Evolutionary conservation across 78 protist species (phyloP), one percentile per base, ranked within the genome.

Genomic region (Dictyostelium intermedium): DNA sequence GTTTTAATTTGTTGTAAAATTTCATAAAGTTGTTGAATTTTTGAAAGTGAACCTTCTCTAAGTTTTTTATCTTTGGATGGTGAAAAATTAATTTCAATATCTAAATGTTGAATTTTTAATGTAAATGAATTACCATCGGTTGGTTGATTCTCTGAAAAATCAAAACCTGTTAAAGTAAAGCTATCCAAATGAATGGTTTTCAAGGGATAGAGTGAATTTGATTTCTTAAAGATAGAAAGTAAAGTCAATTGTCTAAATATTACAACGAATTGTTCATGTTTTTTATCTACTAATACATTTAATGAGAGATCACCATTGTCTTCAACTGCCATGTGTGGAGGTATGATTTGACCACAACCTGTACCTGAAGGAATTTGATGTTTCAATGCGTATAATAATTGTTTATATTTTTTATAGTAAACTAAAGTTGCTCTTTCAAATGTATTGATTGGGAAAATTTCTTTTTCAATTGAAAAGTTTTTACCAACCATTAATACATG

Each of bases 401-500:
- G 72, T 37, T 86, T 80, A 16, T 39, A n/a, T 73, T 45, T 61
- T 80, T 76, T 86, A 60, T 76, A 86, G 10, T 63, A 47, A 14
- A 45, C 78, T 5, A 41, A 53, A 14, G 61, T 37, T 45, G 79
- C 72, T n/a, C 47, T 47, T 50, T 86, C 92, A 37, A 34, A 34
- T 14, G 56, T 45, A 60, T 74, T 80, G 1, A 47, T 30, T 80
- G 84, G 84, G 45, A 80, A 35, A 13, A 80, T 30, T 50, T 80
- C 84, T 13, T n/a, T 13, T 16, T 41, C 50, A 16, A 80, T n/a
- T 9, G 53, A 25, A 11, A 80, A 80, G 16, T 14, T 25, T 27
- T 72, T 76, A 60, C 95, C 95, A 50, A 34, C 45, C 27, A 91
- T 30, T 23, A 82, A 34, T 1, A 73, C 63, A 34, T 91, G 82